phyloP scores from a whole-genome alignment of 345 rosid genomes.

The Anastatica hierochuntica region DNA sequence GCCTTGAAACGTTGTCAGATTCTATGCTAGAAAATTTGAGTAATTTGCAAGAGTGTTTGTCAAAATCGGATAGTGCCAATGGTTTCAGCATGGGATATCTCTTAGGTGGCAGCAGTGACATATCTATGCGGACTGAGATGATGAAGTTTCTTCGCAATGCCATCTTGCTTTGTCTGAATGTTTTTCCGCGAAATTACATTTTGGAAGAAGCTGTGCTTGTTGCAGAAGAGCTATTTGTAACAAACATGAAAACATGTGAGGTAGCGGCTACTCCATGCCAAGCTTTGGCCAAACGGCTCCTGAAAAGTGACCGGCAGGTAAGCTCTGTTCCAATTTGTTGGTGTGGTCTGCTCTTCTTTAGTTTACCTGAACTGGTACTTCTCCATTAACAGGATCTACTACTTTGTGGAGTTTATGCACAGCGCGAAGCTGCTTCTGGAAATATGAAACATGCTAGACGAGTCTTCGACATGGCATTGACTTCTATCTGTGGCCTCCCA shows the following conservation, averaged over 20 bases:
- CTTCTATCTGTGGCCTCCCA: conserved; percentile 67
- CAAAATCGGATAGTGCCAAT: conserved; percentile 24
- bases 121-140: conserved; percentile 40
- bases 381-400: conserved; percentile 52
- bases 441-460: conserved; percentile 81
- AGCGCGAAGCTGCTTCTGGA: conserved; percentile 72
- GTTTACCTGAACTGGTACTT: background rate
- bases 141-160: conserved; percentile 88
- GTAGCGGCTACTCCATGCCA: conserved; percentile 62
- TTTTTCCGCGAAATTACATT: conserved; percentile 68
- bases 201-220: conserved; percentile 83
- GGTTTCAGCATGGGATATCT: conserved; percentile 38
- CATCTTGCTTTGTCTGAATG: conserved; percentile 56
- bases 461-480: conserved; percentile 89
- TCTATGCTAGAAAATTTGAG: conserved; percentile 40
- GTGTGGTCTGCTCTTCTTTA: conserved; percentile 1
- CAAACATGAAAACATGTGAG: conserved; percentile 45
- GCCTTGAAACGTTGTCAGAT: conserved; percentile 58
- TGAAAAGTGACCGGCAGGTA: conserved; percentile 94
- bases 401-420: conserved; percentile 96
- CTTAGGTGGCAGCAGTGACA: conserved; percentile 34
- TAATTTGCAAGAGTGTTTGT: conserved; percentile 30
- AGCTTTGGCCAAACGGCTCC: conserved; percentile 71
- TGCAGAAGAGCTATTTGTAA: conserved; percentile 70
- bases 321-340: conserved; percentile 11